phyloP scores from a whole-genome alignment of 306 rosid genomes.

The Prinsepia uniflora region DNA sequence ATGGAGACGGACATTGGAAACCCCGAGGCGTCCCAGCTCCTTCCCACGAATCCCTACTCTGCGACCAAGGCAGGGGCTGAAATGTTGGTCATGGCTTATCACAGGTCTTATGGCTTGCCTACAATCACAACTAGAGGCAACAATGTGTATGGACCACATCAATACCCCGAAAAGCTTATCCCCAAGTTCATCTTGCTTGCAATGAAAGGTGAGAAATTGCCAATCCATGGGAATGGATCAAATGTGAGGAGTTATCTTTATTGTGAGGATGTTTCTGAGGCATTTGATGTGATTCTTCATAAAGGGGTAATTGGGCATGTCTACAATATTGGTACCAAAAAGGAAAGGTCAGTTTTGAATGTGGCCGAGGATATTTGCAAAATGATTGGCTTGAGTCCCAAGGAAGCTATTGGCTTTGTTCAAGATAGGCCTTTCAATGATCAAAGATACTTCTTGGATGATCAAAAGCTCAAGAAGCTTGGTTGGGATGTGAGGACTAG shows the following conservation, averaged over 20 bases:
- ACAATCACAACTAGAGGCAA: conserved; percentile 62
- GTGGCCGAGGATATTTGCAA: conserved; percentile 58
- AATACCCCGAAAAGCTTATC: conserved; percentile 68
- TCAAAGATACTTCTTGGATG: conserved; percentile 68
- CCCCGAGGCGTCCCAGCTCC: conserved; percentile 62
- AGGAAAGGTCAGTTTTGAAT: conserved; percentile 58
- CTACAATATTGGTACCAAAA: conserved; percentile 62
- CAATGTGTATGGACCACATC: conserved; percentile 71
- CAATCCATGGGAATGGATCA: conserved; percentile 71
- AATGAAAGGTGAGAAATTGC: conserved; percentile 61
- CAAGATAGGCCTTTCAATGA: conserved; percentile 81
- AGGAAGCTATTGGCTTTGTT: conserved; percentile 51
- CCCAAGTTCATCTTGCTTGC: conserved; percentile 63
- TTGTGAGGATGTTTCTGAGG: conserved; percentile 63
- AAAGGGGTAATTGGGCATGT: conserved; percentile 63
- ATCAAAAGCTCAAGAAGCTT: conserved; percentile 58
- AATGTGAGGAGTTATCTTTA: conserved; percentile 71
- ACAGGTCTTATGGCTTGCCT: conserved; percentile 57
- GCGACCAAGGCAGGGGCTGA: conserved; percentile 83
- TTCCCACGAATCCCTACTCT: conserved; percentile 73
- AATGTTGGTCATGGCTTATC: conserved; percentile 77
- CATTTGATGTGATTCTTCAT: conserved; percentile 78
- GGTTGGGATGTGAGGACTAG: conserved; percentile 62
- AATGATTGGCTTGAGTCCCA: conserved; percentile 37
- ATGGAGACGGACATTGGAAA: conserved; percentile 50